Conservation (phyloP, 148 eudicot species). For the Silene latifolia region DNA sequence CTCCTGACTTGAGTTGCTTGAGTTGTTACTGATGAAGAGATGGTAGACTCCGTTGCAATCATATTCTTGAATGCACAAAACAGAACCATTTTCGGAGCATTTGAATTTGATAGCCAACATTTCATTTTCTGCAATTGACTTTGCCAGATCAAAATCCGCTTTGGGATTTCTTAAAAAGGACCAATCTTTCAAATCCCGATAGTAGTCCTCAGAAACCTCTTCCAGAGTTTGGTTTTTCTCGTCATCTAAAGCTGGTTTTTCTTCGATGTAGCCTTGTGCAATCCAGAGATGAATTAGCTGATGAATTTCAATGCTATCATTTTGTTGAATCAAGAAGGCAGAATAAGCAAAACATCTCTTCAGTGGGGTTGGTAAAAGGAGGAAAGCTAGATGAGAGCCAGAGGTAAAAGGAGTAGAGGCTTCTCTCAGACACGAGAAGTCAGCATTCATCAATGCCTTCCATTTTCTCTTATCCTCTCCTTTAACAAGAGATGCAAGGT, state of each 20-base stretch:
- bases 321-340: not conserved
- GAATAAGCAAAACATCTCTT: constrained; percentile 11
- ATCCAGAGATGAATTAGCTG: constrained; percentile 10
- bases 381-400: not conserved
- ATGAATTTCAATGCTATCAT: not conserved
- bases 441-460: constrained; percentile 13
- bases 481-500: not conserved
- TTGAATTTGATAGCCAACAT: not conserved
- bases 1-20: not conserved
- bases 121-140: not conserved
- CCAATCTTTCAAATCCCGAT: not conserved
- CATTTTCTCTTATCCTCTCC: constrained; percentile 5
- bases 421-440: not conserved
- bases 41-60: not conserved
- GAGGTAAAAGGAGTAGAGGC: not conserved
- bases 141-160: not conserved
- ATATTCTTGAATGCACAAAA: not conserved
- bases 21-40: not conserved
- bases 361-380: not conserved
- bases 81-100: not conserved
- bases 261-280: constrained; percentile 1
- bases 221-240: constrained; percentile 9
- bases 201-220: not conserved
- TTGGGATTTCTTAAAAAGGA: not conserved
- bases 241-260: not conserved